A percentile compares a stretch with the other conserved stretches of the same genome.
Evolutionary conservation across 83 land plant species (phyloP).

Genomic region (Larix sibirica): DNA sequence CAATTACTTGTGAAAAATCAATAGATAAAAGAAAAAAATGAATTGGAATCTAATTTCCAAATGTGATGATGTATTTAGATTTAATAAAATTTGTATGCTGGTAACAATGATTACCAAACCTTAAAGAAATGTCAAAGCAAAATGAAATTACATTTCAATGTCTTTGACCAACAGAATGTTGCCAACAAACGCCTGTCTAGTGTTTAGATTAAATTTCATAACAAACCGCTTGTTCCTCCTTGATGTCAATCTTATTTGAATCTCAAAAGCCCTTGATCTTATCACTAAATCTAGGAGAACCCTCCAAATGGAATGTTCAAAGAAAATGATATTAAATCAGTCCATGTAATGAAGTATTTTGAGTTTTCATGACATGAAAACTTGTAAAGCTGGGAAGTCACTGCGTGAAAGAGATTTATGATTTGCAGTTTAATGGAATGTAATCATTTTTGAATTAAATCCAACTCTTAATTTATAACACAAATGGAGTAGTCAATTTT

Average conservation of each 20-base stretch:
- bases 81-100: background rate
- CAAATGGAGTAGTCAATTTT: no score
- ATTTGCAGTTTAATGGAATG: no score
- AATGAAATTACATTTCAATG: background rate
- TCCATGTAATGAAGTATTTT: no score
- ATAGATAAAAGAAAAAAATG: background rate
- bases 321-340: background rate
- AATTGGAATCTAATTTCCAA: background rate
- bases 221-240: slow-evolving; percentile 8
- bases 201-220: background rate
- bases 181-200: background rate
- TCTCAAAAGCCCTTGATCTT: background rate
- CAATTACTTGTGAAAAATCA: background rate
- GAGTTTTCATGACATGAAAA: no score
- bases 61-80: background rate
- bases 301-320: no score
- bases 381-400: no score
- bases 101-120: background rate
- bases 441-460: no score
- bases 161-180: background rate
- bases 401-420: no score
- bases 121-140: background rate
- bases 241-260: background rate
- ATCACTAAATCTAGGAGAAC: no score
- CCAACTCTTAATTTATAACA: no score